Percentiles rank a stretch among this genome's conserved stretches.
phyloP scores from a whole-genome alignment of 768 basidiomycete genomes.

The Lyophyllum shimeji region DNA sequence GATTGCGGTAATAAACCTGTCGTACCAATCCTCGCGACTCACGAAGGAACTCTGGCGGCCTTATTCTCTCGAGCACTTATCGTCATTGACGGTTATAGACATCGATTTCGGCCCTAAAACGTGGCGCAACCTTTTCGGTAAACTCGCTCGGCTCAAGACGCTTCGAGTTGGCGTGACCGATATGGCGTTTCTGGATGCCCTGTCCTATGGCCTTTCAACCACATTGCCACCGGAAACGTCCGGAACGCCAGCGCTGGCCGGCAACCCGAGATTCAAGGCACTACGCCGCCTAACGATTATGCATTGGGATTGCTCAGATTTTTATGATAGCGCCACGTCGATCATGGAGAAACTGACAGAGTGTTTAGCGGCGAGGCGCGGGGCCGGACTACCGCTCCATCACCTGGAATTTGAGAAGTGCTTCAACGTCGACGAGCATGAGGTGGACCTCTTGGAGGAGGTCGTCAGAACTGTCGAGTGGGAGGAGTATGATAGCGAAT shows the following conservation, averaged over 20 bases:
- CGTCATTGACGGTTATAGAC: neutral
- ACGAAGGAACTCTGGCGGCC: neutral
- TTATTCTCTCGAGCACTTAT: neutral
- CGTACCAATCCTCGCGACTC: neutral
- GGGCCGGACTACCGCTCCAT: neutral
- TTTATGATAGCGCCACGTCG: neutral
- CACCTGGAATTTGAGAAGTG: neutral
- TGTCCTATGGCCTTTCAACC: neutral
- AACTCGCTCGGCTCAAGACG: neutral
- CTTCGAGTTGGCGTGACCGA: neutral
- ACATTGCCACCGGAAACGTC: neutral
- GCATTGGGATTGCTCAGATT: neutral
- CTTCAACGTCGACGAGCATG: neutral
- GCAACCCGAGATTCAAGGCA: neutral
- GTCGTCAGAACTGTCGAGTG: neutral
- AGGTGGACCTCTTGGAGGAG: neutral
- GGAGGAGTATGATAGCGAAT: too few relatives aligned
- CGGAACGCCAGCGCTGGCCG: neutral
- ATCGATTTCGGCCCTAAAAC: neutral
- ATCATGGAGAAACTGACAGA: neutral
- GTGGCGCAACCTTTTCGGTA: neutral
- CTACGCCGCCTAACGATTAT: neutral
- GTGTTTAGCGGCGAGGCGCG: neutral
- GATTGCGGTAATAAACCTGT: neutral
- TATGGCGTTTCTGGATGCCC: neutral